phyloP scores from a whole-genome alignment of 208 protist genomes.

The Strigomonas culicis region DNA sequence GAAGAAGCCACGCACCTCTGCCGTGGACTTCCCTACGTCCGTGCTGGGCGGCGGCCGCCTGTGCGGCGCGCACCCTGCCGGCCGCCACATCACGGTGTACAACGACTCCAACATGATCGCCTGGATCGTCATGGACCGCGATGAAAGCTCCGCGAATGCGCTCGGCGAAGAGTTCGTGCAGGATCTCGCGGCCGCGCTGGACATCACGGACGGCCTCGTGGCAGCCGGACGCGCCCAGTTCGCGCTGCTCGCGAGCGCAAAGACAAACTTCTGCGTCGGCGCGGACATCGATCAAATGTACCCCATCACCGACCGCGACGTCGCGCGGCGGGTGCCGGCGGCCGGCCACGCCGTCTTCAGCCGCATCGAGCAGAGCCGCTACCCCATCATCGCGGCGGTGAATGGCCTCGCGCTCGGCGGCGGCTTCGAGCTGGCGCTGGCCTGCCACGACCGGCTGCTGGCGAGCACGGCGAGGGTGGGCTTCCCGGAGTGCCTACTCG shows the following conservation, averaged over 20 bases:
- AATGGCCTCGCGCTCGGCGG: constrained; percentile 93
- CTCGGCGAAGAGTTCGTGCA: constrained; percentile 61
- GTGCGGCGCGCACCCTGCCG: constrained; percentile 44
- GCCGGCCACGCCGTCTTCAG: constrained; percentile 63
- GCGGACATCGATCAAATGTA: constrained; percentile 82
- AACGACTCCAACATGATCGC: constrained; percentile 61
- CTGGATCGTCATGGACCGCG: constrained; percentile 85
- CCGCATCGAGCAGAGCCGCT: constrained; percentile 46
- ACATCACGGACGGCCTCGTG: constrained; percentile 63
- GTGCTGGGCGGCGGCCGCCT: constrained; percentile 43
- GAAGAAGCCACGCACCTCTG: constrained; percentile 5
- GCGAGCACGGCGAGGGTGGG: constrained; percentile 55
- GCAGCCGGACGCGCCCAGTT: constrained; percentile 46
- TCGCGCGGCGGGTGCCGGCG: constrained; percentile 31
- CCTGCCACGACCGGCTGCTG: constrained; percentile 89
- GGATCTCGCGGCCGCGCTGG: constrained; percentile 44
- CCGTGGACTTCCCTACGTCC: constrained; percentile 44
- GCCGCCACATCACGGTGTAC: constrained; percentile 71
- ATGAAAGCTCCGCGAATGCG: constrained; percentile 68
- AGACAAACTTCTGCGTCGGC: constrained; percentile 80
- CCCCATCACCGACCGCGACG: constrained; percentile 46
- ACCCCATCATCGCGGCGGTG: constrained; percentile 92
- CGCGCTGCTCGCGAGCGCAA: constrained; percentile 64
- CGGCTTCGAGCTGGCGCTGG: constrained; percentile 93
- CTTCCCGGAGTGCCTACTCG: constrained; percentile 91